Evolutionary conservation across 2,329 filamentous ascomycete species (phyloP), one percentile per base, ranked within the genome.

Genomic region (Xylariaceae sp.): DNA sequence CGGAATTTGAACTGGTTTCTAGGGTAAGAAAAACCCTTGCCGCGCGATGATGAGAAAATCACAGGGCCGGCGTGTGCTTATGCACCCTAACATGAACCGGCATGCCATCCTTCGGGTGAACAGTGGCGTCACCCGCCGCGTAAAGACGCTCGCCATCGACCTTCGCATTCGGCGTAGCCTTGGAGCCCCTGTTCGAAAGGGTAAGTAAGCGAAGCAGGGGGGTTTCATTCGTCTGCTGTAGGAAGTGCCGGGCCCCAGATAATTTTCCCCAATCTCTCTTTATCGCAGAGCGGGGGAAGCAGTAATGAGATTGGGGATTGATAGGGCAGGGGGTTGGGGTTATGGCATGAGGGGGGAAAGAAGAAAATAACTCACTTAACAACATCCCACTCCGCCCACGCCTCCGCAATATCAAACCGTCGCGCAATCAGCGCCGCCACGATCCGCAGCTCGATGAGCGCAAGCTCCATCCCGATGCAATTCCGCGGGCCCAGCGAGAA

Each of bases 401-500:
- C 73, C 34, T 74, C 72, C 52, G 73, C 69, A 49, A 85, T 77
- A 37, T 84, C 81, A 47, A 83, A 82, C 11, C 75, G 73, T 35
- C 81, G 67, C 0, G 79, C 67, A 1, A 78, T 75, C 63, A 84
- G 70, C 2, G 80, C 76, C 11, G 83, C 65, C 3, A 80, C 77
- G 52, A 80, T 73, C 60, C 77, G 78, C 30, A 80, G 73, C 70
- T 85, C 78, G 44, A 80, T 73, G 69, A 82, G 75, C 2, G 79
- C 83, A 50, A 86, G 71, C 61, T 82, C 77, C 69, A 84, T 78
- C 0, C 82, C 83, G 39, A 86, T 78, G 61, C 83, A 86, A 49
- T 78, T 80, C 8, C 83, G 69, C 2, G 78, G 78, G 0, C 82
- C 82, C 17, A 78, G 73, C 50, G 78, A 77, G 66, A 86, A 86